These are phyloP conservation scores for Mycena polygramma DNA, from an alignment of 768 basidiomycete genomes.

Conservation along the genomic window DNA sequence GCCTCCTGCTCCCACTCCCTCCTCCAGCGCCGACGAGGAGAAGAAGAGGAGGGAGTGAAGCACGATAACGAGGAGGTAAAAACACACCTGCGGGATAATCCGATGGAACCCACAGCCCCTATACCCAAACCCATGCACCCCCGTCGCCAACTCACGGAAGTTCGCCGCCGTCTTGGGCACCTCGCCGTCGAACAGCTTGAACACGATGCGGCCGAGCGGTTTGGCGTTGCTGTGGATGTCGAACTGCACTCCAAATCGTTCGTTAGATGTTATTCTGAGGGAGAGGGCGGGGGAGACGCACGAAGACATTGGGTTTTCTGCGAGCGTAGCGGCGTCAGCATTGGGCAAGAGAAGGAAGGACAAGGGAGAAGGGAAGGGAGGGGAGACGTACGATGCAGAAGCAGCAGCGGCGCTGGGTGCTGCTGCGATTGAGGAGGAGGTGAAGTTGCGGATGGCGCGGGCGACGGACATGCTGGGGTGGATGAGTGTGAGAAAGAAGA, in stretches of 20 bases:
- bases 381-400: not conserved
- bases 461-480: not conserved
- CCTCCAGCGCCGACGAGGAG: too few species aligned
- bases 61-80: too few species aligned
- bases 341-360: not conserved
- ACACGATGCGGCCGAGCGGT: constrained; percentile 71
- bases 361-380: not conserved
- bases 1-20: too few species aligned
- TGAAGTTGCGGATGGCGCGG: too few species aligned
- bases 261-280: not conserved
- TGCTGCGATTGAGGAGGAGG: too few species aligned
- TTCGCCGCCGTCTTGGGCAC: too few species aligned
- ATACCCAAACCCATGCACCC: constrained; percentile 83
- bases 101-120: constrained; percentile 79
- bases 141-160: constrained; percentile 89
- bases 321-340: too few species aligned
- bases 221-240: constrained; percentile 66
- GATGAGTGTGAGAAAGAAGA: too few species aligned
- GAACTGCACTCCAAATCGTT: constrained; percentile 64
- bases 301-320: constrained; percentile 36
- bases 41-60: too few species aligned
- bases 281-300: not conserved
- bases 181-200: constrained; percentile 87
- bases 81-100: constrained; percentile 68
- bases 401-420: constrained; percentile 8